A percentile compares a stretch with the other conserved stretches of the same genome.
Evolutionary conservation across 2,329 filamentous ascomycete genomes (phyloP).

Genomic region (Xylariaceae sp.): DNA sequence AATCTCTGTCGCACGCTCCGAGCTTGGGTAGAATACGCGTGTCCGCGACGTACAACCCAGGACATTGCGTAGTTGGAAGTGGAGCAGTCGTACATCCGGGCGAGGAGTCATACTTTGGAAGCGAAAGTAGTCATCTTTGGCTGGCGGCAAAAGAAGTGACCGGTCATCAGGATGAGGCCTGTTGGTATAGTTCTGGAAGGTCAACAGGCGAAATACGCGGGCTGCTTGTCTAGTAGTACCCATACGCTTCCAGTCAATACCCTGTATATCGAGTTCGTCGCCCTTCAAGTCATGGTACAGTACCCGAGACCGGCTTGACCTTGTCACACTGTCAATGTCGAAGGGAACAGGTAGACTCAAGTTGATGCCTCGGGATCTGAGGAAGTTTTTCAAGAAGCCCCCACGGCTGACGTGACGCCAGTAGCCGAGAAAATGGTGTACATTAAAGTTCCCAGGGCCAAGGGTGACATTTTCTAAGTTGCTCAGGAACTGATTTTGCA

Average conservation of each 20-base stretch:
- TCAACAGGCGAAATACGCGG: slow-evolving; percentile 40
- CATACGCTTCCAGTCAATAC: slow-evolving; percentile 52
- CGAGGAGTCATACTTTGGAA: slow-evolving; percentile 55
- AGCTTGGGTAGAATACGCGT: slow-evolving; percentile 53
- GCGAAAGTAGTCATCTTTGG: slow-evolving; percentile 47
- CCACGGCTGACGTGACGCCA: not conserved
- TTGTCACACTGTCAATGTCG: slow-evolving; percentile 7
- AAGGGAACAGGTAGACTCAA: not conserved
- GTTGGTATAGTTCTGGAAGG: slow-evolving; percentile 58
- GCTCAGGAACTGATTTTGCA: slow-evolving; percentile 27
- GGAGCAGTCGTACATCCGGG: slow-evolving; percentile 50
- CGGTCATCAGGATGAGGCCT: slow-evolving; percentile 40
- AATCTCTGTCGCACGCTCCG: slow-evolving; percentile 25
- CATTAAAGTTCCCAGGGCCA: slow-evolving; percentile 44
- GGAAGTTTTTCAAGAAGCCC: no score
- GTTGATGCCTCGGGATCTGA: not conserved
- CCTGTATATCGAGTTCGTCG: slow-evolving; percentile 54
- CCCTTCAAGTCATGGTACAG: slow-evolving; percentile 47
- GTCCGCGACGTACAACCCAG: slow-evolving; percentile 53
- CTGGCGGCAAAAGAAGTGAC: slow-evolving; percentile 32
- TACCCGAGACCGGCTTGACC: slow-evolving; percentile 19
- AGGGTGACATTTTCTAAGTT: slow-evolving; percentile 33
- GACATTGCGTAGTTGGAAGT: slow-evolving; percentile 63
- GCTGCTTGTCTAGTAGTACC: slow-evolving; percentile 47
- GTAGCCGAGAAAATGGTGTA: slow-evolving; percentile 42